Conservation (phyloP, 345 rosid genomes). For the Rhodomyrtus tomentosa region DNA sequence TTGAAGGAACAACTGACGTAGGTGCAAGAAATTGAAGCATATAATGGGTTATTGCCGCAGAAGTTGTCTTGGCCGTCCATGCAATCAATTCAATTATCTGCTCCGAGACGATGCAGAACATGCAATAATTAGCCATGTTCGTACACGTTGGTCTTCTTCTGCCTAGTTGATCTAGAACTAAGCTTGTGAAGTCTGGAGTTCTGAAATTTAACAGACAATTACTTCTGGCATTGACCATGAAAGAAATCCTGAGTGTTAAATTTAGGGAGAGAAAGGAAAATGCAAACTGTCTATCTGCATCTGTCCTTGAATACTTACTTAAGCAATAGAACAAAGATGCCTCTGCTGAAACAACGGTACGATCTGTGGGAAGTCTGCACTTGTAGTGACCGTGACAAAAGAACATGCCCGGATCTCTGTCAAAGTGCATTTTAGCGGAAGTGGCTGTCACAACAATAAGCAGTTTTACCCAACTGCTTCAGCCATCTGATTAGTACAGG, state of each 20-base stretch:
- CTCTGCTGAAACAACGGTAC: not conserved
- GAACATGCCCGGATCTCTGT: not conserved
- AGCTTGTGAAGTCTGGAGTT: not conserved
- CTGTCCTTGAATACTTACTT: not conserved
- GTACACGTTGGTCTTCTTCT: not conserved
- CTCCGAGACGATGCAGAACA: not conserved
- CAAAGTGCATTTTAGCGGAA: not conserved
- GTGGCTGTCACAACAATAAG: not conserved
- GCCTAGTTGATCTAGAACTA: not conserved
- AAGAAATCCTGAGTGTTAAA: not conserved
- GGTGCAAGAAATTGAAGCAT: not conserved
- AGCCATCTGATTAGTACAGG: not conserved
- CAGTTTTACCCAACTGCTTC: not conserved
- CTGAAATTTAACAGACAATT: not conserved
- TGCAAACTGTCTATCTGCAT: not conserved
- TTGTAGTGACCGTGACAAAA: not conserved
- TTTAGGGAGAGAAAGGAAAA: not conserved
- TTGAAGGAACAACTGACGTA: not conserved
- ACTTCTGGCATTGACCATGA: not conserved
- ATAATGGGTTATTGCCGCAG: not conserved
- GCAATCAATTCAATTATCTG: not conserved
- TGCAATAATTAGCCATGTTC: not conserved
- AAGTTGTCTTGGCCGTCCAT: not conserved
- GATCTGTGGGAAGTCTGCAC: not conserved
- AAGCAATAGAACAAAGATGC: not conserved